A percentile compares a stretch with the other conserved stretches of the same genome.
Conservation (phyloP, 768 basidiomycete species). For the Rhizopogon rudus region DNA sequence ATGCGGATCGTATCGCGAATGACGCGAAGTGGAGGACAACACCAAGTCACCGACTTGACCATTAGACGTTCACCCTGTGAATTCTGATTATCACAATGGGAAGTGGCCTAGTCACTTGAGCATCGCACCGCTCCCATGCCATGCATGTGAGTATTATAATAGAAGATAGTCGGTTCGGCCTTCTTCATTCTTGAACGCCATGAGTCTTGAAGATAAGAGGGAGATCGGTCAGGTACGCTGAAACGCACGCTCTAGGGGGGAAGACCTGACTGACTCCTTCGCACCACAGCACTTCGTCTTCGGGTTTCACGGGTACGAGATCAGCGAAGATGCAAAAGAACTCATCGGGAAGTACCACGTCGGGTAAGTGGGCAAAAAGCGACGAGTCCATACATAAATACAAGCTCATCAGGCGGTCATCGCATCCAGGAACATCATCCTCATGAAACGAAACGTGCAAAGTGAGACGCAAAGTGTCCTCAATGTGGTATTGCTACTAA, state of each 20-base stretch:
- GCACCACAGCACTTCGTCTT: slow-evolving; percentile 60
- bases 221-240: slow-evolving; percentile 41
- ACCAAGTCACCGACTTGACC: too few relatives aligned
- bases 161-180: neutral
- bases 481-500: neutral
- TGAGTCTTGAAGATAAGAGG: slow-evolving; percentile 29
- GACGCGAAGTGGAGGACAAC: too few relatives aligned
- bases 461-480: slow-evolving; percentile 25
- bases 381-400: neutral
- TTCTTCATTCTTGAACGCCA: slow-evolving; percentile 4
- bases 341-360: slow-evolving; percentile 61
- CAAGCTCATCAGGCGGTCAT: neutral
- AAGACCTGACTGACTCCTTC: neutral
- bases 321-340: slow-evolving; percentile 44
- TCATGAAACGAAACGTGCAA: slow-evolving; percentile 64
- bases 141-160: too few relatives aligned
- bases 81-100: too few relatives aligned
- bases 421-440: slow-evolving; percentile 44
- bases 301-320: slow-evolving; percentile 58
- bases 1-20: too few relatives aligned
- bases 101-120: too few relatives aligned
- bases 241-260: neutral
- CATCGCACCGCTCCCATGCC: too few relatives aligned
- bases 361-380: slow-evolving; percentile 30
- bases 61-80: too few relatives aligned